Evolutionary conservation across 805 yeast species (phyloP).

Genomic region (Starmerella apicola): DNA sequence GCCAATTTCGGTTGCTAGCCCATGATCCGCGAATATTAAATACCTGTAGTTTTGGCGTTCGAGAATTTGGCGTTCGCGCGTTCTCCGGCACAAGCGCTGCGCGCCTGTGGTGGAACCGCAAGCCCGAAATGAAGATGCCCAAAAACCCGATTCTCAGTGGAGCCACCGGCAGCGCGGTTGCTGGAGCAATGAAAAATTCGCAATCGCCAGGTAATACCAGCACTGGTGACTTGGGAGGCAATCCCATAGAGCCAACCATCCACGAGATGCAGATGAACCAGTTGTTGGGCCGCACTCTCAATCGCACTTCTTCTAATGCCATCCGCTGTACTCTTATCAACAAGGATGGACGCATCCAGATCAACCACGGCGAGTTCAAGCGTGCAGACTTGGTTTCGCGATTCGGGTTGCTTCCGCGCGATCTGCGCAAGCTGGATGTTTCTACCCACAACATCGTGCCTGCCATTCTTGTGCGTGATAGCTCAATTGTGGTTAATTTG

Average conservation of each 20-base stretch:
- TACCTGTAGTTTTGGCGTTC: no score
- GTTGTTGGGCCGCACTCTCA: slow-evolving; percentile 20
- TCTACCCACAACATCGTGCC: slow-evolving; percentile 79
- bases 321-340: slow-evolving; percentile 79
- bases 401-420: slow-evolving; percentile 78
- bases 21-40: no score
- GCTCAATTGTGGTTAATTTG: slow-evolving; percentile 68
- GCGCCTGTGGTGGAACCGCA: no score
- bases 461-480: slow-evolving; percentile 64
- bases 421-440: slow-evolving; percentile 75
- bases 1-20: no score
- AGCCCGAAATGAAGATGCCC: no score
- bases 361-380: slow-evolving; percentile 61
- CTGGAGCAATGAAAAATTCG: no score
- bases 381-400: slow-evolving; percentile 57
- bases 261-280: slow-evolving; percentile 18
- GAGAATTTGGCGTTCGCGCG: no score
- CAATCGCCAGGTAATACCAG: no score
- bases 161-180: no score
- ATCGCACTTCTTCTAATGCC: slow-evolving; percentile 24
- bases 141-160: no score
- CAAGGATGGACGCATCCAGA: slow-evolving; percentile 49
- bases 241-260: slow-evolving; percentile 1
- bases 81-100: no score
- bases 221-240: no score